Evolutionary conservation across 768 basidiomycete species (phyloP), one percentile per base, ranked within the genome.

Genomic region (Boletus pseudopeckii): DNA sequence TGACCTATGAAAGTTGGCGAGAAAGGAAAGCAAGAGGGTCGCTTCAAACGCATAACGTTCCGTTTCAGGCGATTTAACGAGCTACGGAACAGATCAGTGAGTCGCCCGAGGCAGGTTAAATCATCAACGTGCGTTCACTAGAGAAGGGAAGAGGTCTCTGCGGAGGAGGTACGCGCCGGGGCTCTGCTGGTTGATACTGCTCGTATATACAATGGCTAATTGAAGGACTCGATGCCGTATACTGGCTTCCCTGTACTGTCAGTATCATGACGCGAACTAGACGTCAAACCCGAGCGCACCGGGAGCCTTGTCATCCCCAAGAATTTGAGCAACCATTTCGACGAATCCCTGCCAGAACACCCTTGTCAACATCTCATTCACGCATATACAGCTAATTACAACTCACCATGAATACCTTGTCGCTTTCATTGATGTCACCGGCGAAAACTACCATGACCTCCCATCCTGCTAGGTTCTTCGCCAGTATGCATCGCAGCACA

Each of bases 1-100:
- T 0, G 84, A 85, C 61, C 83, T 85, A 64, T 88, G 87, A 64
- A 83, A 89, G 60, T 86, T 86, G 49, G 81, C 81, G 2, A 89
- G 76, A 33, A 86, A 68, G 11, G 81, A 74, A n/a, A 87, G 74
- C 7, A 88, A 70, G 7, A 87, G 70, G 0, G 76, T 69, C 1
- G 83, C 81, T 61, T 86, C 84, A 50, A 85, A 82, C 1, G 83
- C 76, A 62, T 71, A 85, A 45, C 75, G 72, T 56, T 79, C 77
- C 5, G 79, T 86, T 20, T 80, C 77, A 2, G 76, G 77, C 10
- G 75, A 74, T 55, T 77, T 84, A 28, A 86, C 75, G 33, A 86
- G 71, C 86, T 87, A 43, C 7, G 11, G 18, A 20, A 45, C 43
- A 15, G 38, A 24, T 54, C 42, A 53, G 22, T 33, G 6, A 54